Evolutionary conservation across 306 rosid species (phyloP).

Genomic region (Castanospermum australe): DNA sequence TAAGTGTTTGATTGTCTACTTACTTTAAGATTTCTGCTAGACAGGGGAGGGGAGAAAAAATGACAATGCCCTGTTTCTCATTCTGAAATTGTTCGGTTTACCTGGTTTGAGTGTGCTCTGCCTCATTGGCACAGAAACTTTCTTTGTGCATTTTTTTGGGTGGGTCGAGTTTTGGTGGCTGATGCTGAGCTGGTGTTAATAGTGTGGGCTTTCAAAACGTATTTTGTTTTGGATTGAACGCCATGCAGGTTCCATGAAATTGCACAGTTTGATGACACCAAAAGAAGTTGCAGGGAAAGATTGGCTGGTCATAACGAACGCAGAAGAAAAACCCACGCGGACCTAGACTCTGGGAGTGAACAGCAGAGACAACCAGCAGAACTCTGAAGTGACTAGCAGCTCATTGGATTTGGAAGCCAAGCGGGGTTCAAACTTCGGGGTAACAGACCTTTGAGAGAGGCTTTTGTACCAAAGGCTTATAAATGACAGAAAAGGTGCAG

Average conservation of each 20-base stretch:
- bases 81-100: not conserved
- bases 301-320: constrained; percentile 32
- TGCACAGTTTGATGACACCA: constrained; percentile 24
- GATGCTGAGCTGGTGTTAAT: too few species aligned
- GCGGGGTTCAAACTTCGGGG: not conserved
- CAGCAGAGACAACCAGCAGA: not conserved
- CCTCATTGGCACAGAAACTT: not conserved
- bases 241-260: constrained; percentile 33
- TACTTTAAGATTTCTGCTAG: not conserved
- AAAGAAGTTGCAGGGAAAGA: constrained; percentile 36
- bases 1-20: not conserved
- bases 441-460: not conserved
- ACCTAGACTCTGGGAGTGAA: not conserved
- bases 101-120: not conserved
- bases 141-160: too few species aligned
- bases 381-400: not conserved
- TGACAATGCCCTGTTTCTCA: not conserved
- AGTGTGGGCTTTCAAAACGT: not conserved
- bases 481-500: not conserved
- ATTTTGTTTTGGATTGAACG: not conserved
- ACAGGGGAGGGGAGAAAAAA: not conserved
- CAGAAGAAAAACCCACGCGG: constrained; percentile 12
- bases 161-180: too few species aligned
- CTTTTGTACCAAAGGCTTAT: not conserved
- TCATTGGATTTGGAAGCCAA: not conserved